phyloP scores from a whole-genome alignment of 306 rosid genomes.

The Mimosa pudica region DNA sequence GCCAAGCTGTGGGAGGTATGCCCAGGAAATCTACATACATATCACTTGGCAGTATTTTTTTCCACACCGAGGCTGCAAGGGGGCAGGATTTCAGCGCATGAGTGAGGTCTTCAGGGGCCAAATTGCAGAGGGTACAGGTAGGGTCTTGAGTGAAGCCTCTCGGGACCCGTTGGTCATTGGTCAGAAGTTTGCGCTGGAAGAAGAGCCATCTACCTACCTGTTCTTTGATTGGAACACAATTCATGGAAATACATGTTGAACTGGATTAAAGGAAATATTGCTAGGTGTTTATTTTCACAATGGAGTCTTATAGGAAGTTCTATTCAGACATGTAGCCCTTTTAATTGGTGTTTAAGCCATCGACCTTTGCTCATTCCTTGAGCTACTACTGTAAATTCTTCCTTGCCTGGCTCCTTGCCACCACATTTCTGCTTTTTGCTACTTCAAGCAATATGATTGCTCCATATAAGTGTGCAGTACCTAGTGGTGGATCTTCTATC shows the following conservation, averaged over 20 bases:
- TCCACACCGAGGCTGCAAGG: too few species aligned
- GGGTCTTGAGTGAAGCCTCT: too few species aligned
- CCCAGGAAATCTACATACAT: too few species aligned
- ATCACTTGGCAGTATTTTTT: too few species aligned
- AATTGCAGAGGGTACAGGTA: too few species aligned
- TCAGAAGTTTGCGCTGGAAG: too few species aligned
- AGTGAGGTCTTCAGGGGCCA: too few species aligned
- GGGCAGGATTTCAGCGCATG: too few species aligned
- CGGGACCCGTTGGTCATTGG: too few species aligned
- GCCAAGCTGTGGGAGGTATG: too few species aligned
- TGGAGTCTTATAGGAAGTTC: not conserved
- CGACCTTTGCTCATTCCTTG: not conserved
- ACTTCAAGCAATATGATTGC: not conserved
- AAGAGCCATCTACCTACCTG: not conserved
- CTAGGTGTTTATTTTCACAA: not conserved
- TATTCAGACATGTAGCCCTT: not conserved
- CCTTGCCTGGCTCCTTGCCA: not conserved
- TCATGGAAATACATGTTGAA: not conserved
- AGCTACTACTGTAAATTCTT: not conserved
- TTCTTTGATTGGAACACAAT: not conserved
- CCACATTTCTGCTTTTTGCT: not conserved
- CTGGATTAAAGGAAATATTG: not conserved
- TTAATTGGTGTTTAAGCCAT: not conserved
- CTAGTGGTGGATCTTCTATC: slow-evolving; percentile 4
- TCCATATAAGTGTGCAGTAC: not conserved